These are phyloP conservation scores for Calonectria montana DNA, from an alignment of 2,329 filamentous ascomycete species.

Conservation along the genomic window DNA sequence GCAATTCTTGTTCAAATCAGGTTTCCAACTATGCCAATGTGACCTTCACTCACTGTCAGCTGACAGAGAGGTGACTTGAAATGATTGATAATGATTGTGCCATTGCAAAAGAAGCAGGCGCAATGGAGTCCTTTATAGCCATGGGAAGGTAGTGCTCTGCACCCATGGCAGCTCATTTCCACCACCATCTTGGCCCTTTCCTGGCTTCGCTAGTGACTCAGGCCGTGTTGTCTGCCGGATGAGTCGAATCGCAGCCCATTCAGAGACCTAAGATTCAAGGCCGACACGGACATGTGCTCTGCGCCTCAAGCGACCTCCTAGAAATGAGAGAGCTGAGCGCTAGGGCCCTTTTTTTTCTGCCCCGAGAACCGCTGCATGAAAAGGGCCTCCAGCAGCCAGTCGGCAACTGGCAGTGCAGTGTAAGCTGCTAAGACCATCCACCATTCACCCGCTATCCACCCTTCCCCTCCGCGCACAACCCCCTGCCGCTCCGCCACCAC, in stretches of 20 bases:
- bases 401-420: neutral
- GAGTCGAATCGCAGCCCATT: constrained; percentile 20
- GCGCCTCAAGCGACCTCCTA: neutral
- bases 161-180: constrained; percentile 9
- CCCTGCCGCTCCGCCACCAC: constrained; percentile 11
- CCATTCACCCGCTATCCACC: neutral
- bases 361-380: neutral
- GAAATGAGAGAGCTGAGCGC: neutral
- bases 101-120: neutral
- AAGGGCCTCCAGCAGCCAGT: neutral
- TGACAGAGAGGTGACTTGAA: neutral
- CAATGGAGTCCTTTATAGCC: constrained; percentile 7
- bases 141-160: neutral
- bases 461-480: constrained; percentile 2
- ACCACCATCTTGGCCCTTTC: neutral
- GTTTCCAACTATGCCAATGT: neutral
- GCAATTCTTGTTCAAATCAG: neutral
- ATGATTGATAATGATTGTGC: neutral
- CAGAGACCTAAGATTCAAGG: neutral
- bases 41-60: neutral
- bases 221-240: constrained; percentile 29
- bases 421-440: neutral
- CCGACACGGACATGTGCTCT: neutral
- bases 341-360: neutral
- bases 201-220: constrained; percentile 25